Percentiles rank a stretch among this genome's conserved stretches.
Conservation (phyloP, 78 protist genomes). For the Dictyostelium intermedium region DNA sequence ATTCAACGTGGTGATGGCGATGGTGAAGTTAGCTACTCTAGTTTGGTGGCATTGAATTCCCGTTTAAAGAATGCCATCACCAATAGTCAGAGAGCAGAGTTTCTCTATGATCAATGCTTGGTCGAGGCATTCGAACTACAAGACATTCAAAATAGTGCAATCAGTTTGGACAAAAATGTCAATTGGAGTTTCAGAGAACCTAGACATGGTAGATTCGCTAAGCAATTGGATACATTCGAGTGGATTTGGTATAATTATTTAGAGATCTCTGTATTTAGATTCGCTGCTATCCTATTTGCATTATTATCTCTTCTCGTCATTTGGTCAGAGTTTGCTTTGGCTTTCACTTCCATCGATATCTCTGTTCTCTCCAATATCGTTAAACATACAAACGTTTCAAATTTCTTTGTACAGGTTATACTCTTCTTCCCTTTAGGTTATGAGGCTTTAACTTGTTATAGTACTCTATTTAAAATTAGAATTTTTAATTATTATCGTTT, state of each 20-base stretch:
- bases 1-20: constrained; percentile 52
- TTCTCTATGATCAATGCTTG: constrained; percentile 32
- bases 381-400: constrained; percentile 28
- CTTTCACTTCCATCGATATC: background rate
- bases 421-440: constrained; percentile 70
- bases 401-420: constrained; percentile 21
- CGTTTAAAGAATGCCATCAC: constrained; percentile 5
- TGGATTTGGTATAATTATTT: constrained; percentile 74
- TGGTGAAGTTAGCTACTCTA: constrained; percentile 13
- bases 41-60: constrained; percentile 40
- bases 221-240: background rate
- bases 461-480: constrained; percentile 57
- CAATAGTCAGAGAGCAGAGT: constrained; percentile 9
- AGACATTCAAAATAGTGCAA: constrained; percentile 35
- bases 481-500: constrained; percentile 75
- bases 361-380: constrained; percentile 53
- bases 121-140: constrained; percentile 60
- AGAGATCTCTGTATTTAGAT: background rate
- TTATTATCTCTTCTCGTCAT: background rate
- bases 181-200: constrained; percentile 53
- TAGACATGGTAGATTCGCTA: constrained; percentile 53
- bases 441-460: constrained; percentile 38
- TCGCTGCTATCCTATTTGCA: constrained; percentile 7
- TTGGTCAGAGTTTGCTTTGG: constrained; percentile 64
- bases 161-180: background rate